Percentiles rank a stretch among this genome's conserved stretches.
phyloP scores from a whole-genome alignment of 2,329 filamentous ascomycete species.

The Acephala macrosclerotiorum region DNA sequence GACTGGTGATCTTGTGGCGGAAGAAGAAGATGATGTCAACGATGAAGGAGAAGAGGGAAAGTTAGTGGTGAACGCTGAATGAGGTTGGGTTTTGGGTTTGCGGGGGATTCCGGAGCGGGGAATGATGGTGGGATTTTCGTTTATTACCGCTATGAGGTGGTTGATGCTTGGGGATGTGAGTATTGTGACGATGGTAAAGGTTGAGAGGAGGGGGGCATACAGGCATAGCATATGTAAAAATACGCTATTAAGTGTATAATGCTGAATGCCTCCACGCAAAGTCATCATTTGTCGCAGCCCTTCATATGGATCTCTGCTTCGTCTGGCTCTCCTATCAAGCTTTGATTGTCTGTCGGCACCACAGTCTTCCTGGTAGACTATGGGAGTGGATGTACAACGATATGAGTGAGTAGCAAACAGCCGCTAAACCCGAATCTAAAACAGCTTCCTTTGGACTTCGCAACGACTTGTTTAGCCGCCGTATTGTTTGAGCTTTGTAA shows the following conservation, averaged over 20 bases:
- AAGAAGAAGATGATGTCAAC: neutral
- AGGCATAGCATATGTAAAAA: conserved; percentile 36
- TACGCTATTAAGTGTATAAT: conserved; percentile 23
- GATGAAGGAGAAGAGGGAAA: neutral
- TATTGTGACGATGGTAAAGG: too few species aligned
- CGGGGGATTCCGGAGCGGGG: conserved; percentile 7
- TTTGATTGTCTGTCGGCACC: conserved; percentile 12
- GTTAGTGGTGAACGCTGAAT: neutral
- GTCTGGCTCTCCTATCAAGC: conserved; percentile 24
- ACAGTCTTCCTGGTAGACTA: neutral
- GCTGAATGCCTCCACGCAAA: conserved; percentile 25
- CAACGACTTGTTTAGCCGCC: conserved; percentile 23
- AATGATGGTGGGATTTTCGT: conserved; percentile 21
- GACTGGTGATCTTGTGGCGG: neutral
- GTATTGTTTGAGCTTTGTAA: conserved; percentile 30
- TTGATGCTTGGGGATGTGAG: conserved; percentile 21
- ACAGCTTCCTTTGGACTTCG: conserved; percentile 14
- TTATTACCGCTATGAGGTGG: conserved; percentile 30
- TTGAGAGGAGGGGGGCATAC: conserved; percentile 8
- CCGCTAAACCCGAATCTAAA: conserved; percentile 28
- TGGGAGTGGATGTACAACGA: conserved; percentile 22
- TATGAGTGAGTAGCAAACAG: conserved; percentile 29
- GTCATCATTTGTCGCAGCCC: conserved; percentile 29
- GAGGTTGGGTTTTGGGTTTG: conserved; percentile 5
- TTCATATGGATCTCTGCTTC: conserved; percentile 32